Base-by-base conservation (phyloP, 2,329 filamentous ascomycete genomes). In the Bipolaris sorokiniana region DNA sequence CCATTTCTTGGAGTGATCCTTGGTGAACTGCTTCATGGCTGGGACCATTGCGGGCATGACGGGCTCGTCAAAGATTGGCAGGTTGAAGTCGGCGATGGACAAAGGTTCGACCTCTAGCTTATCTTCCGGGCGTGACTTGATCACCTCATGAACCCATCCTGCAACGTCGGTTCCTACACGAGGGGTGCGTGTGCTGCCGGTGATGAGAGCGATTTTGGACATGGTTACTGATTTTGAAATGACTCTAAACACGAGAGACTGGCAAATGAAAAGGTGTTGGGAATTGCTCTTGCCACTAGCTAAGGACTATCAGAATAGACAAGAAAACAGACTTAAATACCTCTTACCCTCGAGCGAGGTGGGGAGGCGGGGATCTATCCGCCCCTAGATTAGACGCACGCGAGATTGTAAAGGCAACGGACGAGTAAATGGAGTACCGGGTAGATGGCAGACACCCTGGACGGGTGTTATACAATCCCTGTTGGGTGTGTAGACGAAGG, bases 41-140 rank as follows among this genome's bases (percentile, higher is more conserved):
- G 79, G 79, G 0, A 82, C 73, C 60, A 75, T 69, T 15, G 69
- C 70, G 0, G 80, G 81, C 10, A 77, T 66, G 10, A 74, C 69
- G 0, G 70, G 59, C 66, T 85, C 81, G 61, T 82, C 75, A 48
- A 70, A 81, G 6, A 83, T 62, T 9, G 81, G 81, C 6, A 84
- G 78, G 48, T 76, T 74, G 59, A 76, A 77, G 36, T 73, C 63
- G 28, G 68, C 67, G 15, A 81, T 52, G 55, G 51, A 50, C 38
- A 51, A 50, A 23, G 55, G 50, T 40, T 49, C 22, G 34, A 58
- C 42, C 28, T 20, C 10, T 37, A 58, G 50, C 22, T 50, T 54
- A 50, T 58, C 50, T 46, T 42, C 18, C 11, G 55, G 45, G 38
- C 55, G 50, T 18, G 55, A 46, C 46, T 58, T 50, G 50, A 58